Conservation (phyloP, 2,329 filamentous ascomycete genomes). For the Ophiocordyceps robertsii region DNA sequence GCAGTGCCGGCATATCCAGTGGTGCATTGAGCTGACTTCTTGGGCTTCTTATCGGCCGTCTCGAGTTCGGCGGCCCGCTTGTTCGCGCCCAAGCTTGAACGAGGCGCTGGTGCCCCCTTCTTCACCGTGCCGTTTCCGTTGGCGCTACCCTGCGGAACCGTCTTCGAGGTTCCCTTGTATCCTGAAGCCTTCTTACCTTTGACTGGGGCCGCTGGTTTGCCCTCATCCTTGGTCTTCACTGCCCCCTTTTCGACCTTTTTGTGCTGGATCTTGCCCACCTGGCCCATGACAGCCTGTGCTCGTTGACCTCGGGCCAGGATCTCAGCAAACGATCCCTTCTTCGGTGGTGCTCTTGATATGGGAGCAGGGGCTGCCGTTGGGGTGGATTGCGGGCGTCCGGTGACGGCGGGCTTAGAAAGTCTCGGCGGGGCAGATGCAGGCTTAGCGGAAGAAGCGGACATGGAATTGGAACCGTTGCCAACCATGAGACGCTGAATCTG, state of each 20-base stretch:
- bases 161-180: constrained; percentile 19
- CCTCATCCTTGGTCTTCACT: constrained; percentile 36
- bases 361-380: constrained; percentile 25
- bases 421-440: constrained; percentile 11
- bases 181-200: constrained; percentile 12
- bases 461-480: constrained; percentile 3
- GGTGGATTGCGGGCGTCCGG: constrained; percentile 10
- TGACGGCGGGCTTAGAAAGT: constrained; percentile 7
- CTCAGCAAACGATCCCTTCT: constrained; percentile 63
- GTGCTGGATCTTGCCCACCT: constrained; percentile 60
- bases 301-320: constrained; percentile 60
- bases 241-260: constrained; percentile 55
- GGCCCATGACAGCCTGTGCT: constrained; percentile 46
- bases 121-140: constrained; percentile 6
- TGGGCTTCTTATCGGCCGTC: constrained; percentile 41
- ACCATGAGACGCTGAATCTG: constrained; percentile 1
- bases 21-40: constrained; percentile 47
- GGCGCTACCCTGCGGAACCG: constrained; percentile 11
- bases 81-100: constrained; percentile 6
- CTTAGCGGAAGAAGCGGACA: constrained; percentile 10
- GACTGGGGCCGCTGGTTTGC: constrained; percentile 14
- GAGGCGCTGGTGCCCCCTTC: constrained; percentile 1
- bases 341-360: constrained; percentile 35
- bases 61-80: constrained; percentile 15
- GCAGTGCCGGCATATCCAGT: constrained; percentile 54